Evolutionary conservation across 306 rosid genomes (phyloP).

Genomic region (Adenanthera pavonina): DNA sequence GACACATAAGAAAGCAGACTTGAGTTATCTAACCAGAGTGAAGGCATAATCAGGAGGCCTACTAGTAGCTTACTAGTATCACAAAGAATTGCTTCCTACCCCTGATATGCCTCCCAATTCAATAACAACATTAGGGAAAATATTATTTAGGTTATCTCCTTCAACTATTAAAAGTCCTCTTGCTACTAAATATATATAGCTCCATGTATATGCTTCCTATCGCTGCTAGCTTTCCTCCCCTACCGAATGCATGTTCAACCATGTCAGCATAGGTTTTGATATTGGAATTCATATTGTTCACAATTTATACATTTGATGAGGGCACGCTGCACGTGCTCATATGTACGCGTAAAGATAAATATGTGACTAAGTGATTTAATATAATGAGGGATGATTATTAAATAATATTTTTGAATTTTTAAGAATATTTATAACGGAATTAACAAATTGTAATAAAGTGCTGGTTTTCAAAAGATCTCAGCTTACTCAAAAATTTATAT

Average conservation of each 20-base stretch:
- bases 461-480: too few relatives aligned
- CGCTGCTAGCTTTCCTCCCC: not conserved
- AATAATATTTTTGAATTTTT: too few relatives aligned
- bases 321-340: too few relatives aligned
- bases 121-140: slow-evolving; percentile 49
- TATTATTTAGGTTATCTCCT: slow-evolving; percentile 71
- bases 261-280: not conserved
- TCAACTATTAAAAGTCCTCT: slow-evolving; percentile 76
- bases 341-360: too few relatives aligned
- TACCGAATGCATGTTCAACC: not conserved
- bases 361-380: too few relatives aligned
- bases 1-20: slow-evolving; percentile 67
- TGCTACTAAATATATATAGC: slow-evolving; percentile 71
- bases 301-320: too few relatives aligned
- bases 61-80: slow-evolving; percentile 57
- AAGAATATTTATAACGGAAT: too few relatives aligned
- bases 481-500: too few relatives aligned
- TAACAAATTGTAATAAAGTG: too few relatives aligned
- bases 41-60: slow-evolving; percentile 63
- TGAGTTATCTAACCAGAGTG: slow-evolving; percentile 56
- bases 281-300: too few relatives aligned
- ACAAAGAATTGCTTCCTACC: slow-evolving; percentile 45
- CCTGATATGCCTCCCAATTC: slow-evolving; percentile 45
- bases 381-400: too few relatives aligned
- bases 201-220: slow-evolving; percentile 21